phyloP scores from a whole-genome alignment of 1,284 basidiomycete genomes.

The Polyporus tsugae region DNA sequence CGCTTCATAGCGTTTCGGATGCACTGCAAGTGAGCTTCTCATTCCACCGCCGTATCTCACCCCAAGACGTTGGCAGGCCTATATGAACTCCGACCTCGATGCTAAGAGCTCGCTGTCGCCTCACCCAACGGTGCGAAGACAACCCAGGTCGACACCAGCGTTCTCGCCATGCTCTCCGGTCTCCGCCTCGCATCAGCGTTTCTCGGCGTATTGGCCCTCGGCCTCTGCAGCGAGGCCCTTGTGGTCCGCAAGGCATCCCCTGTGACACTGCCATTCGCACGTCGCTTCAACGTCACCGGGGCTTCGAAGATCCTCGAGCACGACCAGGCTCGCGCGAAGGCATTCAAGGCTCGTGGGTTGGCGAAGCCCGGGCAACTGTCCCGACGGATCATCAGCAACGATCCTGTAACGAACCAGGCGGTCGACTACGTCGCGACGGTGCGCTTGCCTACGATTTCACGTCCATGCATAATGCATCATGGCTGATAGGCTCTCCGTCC shows the following conservation, averaged over 20 bases:
- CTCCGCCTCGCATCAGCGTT: slow-evolving; percentile 19
- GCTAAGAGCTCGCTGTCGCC: neutral
- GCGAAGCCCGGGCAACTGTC: slow-evolving; percentile 6
- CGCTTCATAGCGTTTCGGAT: neutral
- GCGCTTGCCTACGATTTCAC: neutral
- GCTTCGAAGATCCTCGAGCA: slow-evolving; percentile 30
- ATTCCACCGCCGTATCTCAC: slow-evolving; percentile 8
- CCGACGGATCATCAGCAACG: slow-evolving; percentile 21
- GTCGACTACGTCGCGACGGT: slow-evolving; percentile 38
- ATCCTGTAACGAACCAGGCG: slow-evolving; percentile 33
- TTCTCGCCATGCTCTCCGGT: slow-evolving; percentile 10
- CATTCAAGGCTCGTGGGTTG: slow-evolving; percentile 22
- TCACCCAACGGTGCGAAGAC: slow-evolving; percentile 5
- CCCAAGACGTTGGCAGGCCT: neutral
- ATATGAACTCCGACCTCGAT: neutral
- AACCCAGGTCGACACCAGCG: neutral
- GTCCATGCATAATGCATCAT: no score
- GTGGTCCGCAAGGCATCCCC: slow-evolving; percentile 26
- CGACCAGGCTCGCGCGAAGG: slow-evolving; percentile 36
- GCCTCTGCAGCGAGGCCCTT: slow-evolving; percentile 21
- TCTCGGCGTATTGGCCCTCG: slow-evolving; percentile 9
- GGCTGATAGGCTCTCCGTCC: neutral
- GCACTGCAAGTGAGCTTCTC: neutral
- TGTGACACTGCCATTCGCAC: slow-evolving; percentile 35
- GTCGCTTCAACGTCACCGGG: slow-evolving; percentile 35